A percentile compares a stretch with the other conserved stretches of the same genome.
Conservation (phyloP, 208 protist species). For the Trypanosoma cruzi region DNA sequence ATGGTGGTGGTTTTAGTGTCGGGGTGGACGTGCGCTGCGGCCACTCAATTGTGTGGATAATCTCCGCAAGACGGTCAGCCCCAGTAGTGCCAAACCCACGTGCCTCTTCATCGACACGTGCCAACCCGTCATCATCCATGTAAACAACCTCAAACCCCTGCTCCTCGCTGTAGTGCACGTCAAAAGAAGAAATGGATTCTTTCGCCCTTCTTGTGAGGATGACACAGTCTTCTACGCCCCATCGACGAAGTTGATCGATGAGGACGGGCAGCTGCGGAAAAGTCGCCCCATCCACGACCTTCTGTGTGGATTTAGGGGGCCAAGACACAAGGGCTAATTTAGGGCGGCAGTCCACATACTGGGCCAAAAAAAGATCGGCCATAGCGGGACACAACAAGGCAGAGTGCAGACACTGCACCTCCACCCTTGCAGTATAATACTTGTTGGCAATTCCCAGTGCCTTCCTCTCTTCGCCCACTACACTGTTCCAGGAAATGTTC, state of each 20-base stretch:
- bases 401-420: slow-evolving; percentile 37
- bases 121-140: slow-evolving; percentile 6
- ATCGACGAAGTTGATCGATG: slow-evolving; percentile 29
- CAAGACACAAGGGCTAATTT: slow-evolving; percentile 24
- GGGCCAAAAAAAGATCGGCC: slow-evolving; percentile 44
- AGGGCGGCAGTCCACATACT: slow-evolving; percentile 26
- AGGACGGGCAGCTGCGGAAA: slow-evolving; percentile 37
- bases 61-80: slow-evolving; percentile 53
- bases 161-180: slow-evolving; percentile 39
- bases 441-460: slow-evolving; percentile 40
- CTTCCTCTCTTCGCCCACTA: neutral
- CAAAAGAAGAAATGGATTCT: slow-evolving; percentile 28
- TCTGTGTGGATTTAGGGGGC: slow-evolving; percentile 7
- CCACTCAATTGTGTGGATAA: slow-evolving; percentile 54
- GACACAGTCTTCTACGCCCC: slow-evolving; percentile 13
- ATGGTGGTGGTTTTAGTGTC: slow-evolving; percentile 11
- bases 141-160: slow-evolving; percentile 42
- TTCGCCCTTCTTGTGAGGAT: neutral
- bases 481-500: neutral
- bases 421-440: slow-evolving; percentile 46
- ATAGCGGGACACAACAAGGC: slow-evolving; percentile 38
- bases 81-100: slow-evolving; percentile 32
- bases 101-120: slow-evolving; percentile 9
- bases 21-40: slow-evolving; percentile 1
- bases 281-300: neutral